Evolutionary conservation across 495 filamentous ascomycete species (phyloP).

Genomic region (Daldinia grandis): DNA sequence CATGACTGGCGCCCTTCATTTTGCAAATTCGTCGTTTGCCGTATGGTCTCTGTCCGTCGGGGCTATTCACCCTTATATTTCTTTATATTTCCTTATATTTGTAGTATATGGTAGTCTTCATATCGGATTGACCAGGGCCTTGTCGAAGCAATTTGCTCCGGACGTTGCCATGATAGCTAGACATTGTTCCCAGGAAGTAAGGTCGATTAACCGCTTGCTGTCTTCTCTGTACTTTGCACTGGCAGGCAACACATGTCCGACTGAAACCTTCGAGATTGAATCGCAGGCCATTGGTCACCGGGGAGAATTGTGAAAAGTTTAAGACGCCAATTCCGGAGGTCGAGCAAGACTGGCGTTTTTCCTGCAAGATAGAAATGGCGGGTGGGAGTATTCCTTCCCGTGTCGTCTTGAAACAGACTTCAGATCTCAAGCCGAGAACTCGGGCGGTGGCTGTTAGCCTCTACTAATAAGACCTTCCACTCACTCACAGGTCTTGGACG

Average conservation of each 20-base stretch:
- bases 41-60: conserved; percentile 9
- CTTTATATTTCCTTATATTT: conserved; percentile 3
- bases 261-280: conserved; percentile 1
- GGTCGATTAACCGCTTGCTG: conserved; percentile 4
- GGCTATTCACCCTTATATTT: conserved; percentile 2
- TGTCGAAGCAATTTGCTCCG: conserved; percentile 10
- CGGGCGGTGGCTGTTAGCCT: conserved; percentile 18
- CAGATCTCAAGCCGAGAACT: conserved; percentile 8
- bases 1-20: conserved; percentile 27
- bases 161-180: conserved; percentile 8
- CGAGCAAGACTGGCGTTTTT: background rate
- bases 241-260: conserved; percentile 9
- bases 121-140: conserved; percentile 23
- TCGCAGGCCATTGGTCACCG: conserved; percentile 9
- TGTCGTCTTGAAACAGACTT: conserved; percentile 15
- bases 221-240: background rate
- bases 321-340: background rate
- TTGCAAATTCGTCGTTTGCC: conserved; percentile 13
- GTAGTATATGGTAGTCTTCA: background rate
- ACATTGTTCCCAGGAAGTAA: conserved; percentile 5
- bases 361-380: conserved; percentile 4
- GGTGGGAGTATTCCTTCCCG: background rate
- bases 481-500: conserved; percentile 15
- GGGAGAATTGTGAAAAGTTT: background rate
- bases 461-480: conserved; percentile 35